These are phyloP conservation scores for Fonsecaea nubica DNA, from an alignment of 2,329 filamentous ascomycete genomes.

Conservation along the genomic window DNA sequence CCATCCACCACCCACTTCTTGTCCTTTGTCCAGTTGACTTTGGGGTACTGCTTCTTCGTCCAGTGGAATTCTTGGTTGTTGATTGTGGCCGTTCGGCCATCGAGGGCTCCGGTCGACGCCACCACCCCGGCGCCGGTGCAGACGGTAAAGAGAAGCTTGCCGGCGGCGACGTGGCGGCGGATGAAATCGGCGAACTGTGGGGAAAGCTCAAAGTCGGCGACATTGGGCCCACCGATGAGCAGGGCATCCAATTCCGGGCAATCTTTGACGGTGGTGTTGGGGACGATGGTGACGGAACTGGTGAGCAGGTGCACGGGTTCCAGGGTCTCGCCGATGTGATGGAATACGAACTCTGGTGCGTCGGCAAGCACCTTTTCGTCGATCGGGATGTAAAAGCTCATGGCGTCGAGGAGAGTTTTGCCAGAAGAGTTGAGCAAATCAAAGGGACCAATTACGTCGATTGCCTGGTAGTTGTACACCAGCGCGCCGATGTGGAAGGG, in stretches of 20 bases:
- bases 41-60: constrained; percentile 42
- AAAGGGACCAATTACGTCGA: constrained; percentile 29
- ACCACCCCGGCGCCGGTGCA: constrained; percentile 35
- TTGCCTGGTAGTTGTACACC: constrained; percentile 27
- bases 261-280: constrained; percentile 27
- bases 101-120: constrained; percentile 48
- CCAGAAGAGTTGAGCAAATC: constrained; percentile 28
- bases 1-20: constrained; percentile 54
- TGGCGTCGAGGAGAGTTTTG: constrained; percentile 27
- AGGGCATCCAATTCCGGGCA: constrained; percentile 29
- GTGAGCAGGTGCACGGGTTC: constrained; percentile 18
- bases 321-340: constrained; percentile 27
- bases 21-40: constrained; percentile 54
- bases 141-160: constrained; percentile 26
- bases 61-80: constrained; percentile 48
- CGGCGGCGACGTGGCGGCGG: constrained; percentile 17
- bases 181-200: constrained; percentile 23
- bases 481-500: constrained; percentile 24
- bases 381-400: constrained; percentile 29
- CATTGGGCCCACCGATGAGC: constrained; percentile 27
- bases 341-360: constrained; percentile 22
- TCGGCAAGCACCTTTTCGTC: constrained; percentile 45
- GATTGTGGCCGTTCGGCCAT: constrained; percentile 53
- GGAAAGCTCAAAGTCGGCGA: constrained; percentile 20
- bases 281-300: constrained; percentile 20